These are phyloP conservation scores for Hyaloscypha bicolor DNA, from an alignment of 495 filamentous ascomycete species.

Conservation along the genomic window DNA sequence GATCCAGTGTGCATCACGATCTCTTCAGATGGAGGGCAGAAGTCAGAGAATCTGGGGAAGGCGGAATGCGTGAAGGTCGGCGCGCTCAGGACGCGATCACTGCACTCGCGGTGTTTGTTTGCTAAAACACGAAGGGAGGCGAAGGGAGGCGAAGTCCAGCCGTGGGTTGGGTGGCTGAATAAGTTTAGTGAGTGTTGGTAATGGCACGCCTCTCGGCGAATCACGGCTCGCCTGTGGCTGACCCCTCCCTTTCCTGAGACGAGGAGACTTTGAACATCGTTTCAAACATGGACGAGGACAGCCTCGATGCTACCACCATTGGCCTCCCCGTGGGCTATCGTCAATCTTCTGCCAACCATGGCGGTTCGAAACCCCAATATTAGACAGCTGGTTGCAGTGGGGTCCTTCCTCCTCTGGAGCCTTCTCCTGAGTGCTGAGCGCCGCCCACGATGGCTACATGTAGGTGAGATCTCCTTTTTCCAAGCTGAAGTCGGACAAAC, in stretches of 20 bases:
- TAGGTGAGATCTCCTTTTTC: not conserved
- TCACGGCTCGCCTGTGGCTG: not conserved
- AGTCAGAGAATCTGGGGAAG: no score
- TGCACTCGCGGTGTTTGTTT: not conserved
- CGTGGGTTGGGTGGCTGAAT: not conserved
- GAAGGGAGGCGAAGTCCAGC: not conserved
- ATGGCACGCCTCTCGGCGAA: slow-evolving; percentile 2
- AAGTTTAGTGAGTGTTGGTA: not conserved
- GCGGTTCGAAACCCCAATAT: not conserved
- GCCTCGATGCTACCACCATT: slow-evolving; percentile 4
- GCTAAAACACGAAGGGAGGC: not conserved
- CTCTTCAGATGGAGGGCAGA: not conserved
- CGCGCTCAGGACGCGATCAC: no score
- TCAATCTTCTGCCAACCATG: not conserved
- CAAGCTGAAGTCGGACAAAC: not conserved
- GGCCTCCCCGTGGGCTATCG: not conserved
- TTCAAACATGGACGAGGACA: slow-evolving; percentile 13
- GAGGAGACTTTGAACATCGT: not conserved
- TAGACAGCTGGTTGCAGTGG: not conserved
- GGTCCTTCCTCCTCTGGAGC: not conserved
- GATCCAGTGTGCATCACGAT: not conserved
- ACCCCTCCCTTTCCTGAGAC: slow-evolving; percentile 16
- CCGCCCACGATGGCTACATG: not conserved
- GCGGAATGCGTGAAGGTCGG: no score
- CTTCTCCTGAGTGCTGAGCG: not conserved